phyloP scores from a whole-genome alignment of 345 rosid genomes.

The Linum usitatissimum region DNA sequence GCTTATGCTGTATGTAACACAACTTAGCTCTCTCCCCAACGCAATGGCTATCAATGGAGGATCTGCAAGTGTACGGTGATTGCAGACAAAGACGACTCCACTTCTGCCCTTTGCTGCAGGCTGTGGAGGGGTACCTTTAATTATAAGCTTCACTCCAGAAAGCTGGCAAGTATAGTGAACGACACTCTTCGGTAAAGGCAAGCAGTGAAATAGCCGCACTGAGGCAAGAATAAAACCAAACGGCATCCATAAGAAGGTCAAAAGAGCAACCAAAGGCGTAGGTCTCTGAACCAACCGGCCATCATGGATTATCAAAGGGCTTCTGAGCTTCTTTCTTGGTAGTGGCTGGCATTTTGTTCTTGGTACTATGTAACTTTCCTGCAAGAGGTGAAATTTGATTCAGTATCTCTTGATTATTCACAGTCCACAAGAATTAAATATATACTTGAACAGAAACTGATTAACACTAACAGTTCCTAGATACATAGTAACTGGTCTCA shows the following conservation, averaged over 20 bases:
- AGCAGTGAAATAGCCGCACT: constrained; percentile 46
- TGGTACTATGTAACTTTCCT: constrained; percentile 70
- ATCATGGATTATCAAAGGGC: constrained; percentile 64
- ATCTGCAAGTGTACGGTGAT: constrained; percentile 78
- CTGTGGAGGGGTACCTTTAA: constrained; percentile 67
- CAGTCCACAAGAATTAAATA: too few species aligned
- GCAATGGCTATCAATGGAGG: constrained; percentile 78
- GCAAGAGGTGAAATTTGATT: constrained; percentile 5
- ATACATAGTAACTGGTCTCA: background rate
- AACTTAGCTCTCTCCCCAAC: constrained; percentile 74
- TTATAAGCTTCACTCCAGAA: constrained; percentile 41
- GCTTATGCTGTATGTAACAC: constrained; percentile 94
- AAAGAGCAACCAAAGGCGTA: constrained; percentile 47
- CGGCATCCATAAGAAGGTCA: constrained; percentile 63
- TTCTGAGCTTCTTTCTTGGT: constrained; percentile 56
- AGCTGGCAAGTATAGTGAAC: constrained; percentile 50
- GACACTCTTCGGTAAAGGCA: constrained; percentile 55
- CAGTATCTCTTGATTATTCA: too few species aligned
- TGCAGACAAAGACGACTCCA: constrained; percentile 81
- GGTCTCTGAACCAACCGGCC: constrained; percentile 66
- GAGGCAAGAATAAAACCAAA: constrained; percentile 46
- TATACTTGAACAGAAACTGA: too few species aligned
- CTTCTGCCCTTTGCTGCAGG: constrained; percentile 58
- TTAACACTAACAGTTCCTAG: too few species aligned
- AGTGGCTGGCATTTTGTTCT: constrained; percentile 54